Evolutionary conservation across 495 filamentous ascomycete genomes (phyloP).

Genomic region (Articulospora tetracladia): DNA sequence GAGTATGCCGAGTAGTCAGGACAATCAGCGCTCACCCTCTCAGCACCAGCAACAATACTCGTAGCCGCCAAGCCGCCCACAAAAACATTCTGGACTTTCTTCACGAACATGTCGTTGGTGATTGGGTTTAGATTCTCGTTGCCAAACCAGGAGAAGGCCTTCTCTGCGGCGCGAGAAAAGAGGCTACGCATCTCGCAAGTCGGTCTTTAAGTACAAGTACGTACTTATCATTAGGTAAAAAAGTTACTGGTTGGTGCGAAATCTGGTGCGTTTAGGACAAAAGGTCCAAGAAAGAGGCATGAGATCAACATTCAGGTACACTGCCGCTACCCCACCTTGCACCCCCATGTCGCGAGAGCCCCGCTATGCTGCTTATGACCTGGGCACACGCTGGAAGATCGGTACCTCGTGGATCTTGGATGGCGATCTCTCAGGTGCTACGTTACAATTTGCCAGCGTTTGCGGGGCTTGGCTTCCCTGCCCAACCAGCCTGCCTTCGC

Average conservation of each 20-base stretch:
- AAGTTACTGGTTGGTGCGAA: not conserved
- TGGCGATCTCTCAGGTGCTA: not conserved
- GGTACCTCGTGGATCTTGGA: not conserved
- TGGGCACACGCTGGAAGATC: not conserved
- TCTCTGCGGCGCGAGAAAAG: not conserved
- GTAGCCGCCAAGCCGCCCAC: not conserved
- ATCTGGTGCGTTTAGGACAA: not conserved
- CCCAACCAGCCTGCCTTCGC: too few species aligned
- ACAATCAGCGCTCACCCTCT: slow-evolving; percentile 30
- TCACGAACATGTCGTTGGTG: not conserved
- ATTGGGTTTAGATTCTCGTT: not conserved
- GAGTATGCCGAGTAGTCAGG: slow-evolving; percentile 53
- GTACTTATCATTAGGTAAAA: not conserved
- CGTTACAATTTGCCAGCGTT: slow-evolving; percentile 10
- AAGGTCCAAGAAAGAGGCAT: not conserved
- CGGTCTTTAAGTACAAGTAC: not conserved
- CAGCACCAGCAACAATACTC: not conserved
- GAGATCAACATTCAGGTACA: not conserved
- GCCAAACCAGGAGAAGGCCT: not conserved
- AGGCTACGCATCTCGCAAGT: not conserved
- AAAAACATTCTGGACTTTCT: slow-evolving; percentile 2
- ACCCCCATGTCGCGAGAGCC: not conserved
- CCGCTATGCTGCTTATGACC: not conserved
- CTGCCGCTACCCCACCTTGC: not conserved
- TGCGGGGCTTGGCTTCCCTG: not conserved